Evolutionary conservation across 768 basidiomycete species (phyloP), one percentile per base, ranked within the genome.

Genomic region (Lactarius psammicola): DNA sequence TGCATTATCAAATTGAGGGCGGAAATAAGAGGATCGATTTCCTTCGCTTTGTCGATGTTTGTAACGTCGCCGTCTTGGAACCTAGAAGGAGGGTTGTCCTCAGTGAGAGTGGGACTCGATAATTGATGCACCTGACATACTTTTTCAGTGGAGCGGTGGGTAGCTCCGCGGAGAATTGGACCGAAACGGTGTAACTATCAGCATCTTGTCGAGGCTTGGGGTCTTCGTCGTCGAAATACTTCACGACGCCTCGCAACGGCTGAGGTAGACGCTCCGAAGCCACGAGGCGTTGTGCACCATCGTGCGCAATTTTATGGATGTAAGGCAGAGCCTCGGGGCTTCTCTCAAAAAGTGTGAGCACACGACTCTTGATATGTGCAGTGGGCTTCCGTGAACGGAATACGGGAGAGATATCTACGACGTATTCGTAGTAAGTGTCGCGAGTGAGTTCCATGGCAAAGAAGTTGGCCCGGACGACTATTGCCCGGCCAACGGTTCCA

Each of bases 1-100:
- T 85, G 82, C 6, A 89, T 75, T 56, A 90, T 77, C 28, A 90
- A 75, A 71, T 91, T 89, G 59, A 90, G 72, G 4, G 87, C 87
- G 11, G 88, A 80, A 4, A 90, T 76, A 13, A 85, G 69, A 0
- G 88, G 87, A 60, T 79, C 74, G 1, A 85, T 80, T 56, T 91
- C 87, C 38, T 83, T 82, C 51, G 46, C 53, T 26, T 55, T 61
- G 42, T 79, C 79, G 49, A 82, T 80, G 67, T 85, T 82, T 64
- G 83, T 79, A 3, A 79, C 78, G 9, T 81, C 72, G 1, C 90
- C 91, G 1, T 73, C 73, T n/a, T 90, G 77, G 72, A 86, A 84
- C 31, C 88, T 90, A 62, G 40, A 23, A 60, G 59, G 55, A 38
- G 17, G n/a, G n/a, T 26, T 5, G 5, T 26, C 26, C 23, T 49